Percentiles rank a stretch among this genome's conserved stretches.
Conservation (phyloP, 495 filamentous ascomycete genomes). For the Aspergillus cristatus region DNA sequence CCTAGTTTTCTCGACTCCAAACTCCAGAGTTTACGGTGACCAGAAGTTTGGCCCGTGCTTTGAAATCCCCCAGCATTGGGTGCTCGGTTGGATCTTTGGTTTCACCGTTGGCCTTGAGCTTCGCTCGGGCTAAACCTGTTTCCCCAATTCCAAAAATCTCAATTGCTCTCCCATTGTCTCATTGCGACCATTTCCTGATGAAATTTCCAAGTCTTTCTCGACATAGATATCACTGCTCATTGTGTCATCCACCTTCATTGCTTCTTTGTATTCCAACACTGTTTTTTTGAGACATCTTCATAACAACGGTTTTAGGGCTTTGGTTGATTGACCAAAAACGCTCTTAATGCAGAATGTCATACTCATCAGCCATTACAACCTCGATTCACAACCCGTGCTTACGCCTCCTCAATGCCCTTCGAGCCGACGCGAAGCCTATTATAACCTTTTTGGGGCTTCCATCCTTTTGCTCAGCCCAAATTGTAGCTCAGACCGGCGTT, state of each 20-base stretch:
- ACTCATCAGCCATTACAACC: constrained; percentile 7
- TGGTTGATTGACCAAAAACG: no score
- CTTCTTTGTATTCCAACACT: neutral
- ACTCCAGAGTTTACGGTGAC: no score
- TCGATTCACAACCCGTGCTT: constrained; percentile 14
- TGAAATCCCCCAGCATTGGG: no score
- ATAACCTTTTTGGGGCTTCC: constrained; percentile 26
- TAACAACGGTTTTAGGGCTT: no score
- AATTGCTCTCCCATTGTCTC: no score
- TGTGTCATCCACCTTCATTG: neutral
- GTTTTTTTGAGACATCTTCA: neutral
- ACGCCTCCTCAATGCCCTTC: constrained; percentile 20
- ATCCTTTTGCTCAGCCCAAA: constrained; percentile 20
- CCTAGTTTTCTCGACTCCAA: no score
- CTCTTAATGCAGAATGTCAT: no score
- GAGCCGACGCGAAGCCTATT: constrained; percentile 15
- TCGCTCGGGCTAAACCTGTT: neutral
- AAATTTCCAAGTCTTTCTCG: neutral
- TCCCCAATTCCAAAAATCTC: no score
- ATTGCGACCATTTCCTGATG: no score
- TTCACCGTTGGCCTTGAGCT: neutral
- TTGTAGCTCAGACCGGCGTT: constrained; percentile 23
- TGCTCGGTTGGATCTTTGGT: no score
- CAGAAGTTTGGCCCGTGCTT: no score
- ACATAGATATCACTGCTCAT: neutral